Evolutionary conservation across 306 rosid genomes (phyloP).

Genomic region (Malus fusca): DNA sequence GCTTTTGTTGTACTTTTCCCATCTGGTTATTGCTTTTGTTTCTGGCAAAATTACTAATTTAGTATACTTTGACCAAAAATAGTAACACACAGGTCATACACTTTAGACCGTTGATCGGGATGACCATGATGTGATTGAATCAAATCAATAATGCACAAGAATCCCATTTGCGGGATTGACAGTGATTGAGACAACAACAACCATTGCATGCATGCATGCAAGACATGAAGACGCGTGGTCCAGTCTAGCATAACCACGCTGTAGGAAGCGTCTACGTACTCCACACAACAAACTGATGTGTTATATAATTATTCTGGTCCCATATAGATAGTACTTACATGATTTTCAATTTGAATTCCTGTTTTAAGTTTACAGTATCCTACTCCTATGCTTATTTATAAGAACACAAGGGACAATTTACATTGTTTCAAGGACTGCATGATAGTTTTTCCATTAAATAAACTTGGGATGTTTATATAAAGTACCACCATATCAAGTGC

Average conservation of each 20-base stretch:
- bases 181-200: not conserved
- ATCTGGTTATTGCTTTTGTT: not conserved
- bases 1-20: not conserved
- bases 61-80: not conserved
- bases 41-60: not conserved
- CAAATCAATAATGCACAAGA: not conserved
- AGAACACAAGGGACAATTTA: too few relatives aligned
- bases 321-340: too few relatives aligned
- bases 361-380: too few relatives aligned
- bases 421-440: too few relatives aligned
- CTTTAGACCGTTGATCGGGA: not conserved
- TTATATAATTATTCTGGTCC: too few relatives aligned
- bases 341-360: too few relatives aligned
- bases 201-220: not conserved
- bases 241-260: not conserved
- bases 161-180: not conserved
- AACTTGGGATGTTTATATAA: too few relatives aligned
- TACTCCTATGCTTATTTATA: too few relatives aligned
- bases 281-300: not conserved
- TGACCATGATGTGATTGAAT: not conserved
- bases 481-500: too few relatives aligned
- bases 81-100: not conserved
- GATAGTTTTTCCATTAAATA: too few relatives aligned
- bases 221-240: conserved; percentile 17
- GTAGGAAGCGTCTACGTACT: not conserved